Evolutionary conservation across 2,329 filamentous ascomycete genomes (phyloP), one percentile per base, ranked within the genome.

Genomic region (Trichoderma koningiopsis): DNA sequence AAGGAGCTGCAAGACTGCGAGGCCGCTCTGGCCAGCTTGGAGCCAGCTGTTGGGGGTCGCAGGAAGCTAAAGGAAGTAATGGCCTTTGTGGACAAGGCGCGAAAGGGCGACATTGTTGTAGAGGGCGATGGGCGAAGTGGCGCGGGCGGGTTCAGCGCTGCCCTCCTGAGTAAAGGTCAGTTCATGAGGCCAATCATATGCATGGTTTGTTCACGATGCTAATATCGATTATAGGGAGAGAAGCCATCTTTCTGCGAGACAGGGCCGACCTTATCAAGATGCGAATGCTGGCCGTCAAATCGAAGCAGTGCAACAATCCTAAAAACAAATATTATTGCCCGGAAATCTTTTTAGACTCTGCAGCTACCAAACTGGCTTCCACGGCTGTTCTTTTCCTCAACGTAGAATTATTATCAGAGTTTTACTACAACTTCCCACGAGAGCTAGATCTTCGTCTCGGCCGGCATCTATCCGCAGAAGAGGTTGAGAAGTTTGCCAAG

Each of bases 371-470:
- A 81, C 87, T 99, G 60, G 96, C 95, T 3, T 91, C 93, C 1
- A 99, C 96, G 0, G 95, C 96, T 2, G 96, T 99, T 10, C 88
- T 99, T 0, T 99, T 99, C 85, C 87, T 99, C 35, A 97, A 99
- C 76, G 96, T 98, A 13, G 96, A 99, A 82, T 87, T 99, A 24
- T 87, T 99, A 22, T 95, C 92, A 2, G 97, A 99, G 77, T 99
- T 98, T 79, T 97, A 97, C 83, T 97, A 97, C 82, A 94, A 96
- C 77, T 99, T 99, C 80, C 96, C 96, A 0, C 88, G 96, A 49
- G 94, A 97, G 78, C 87, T 99, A 14, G 96, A 99, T 79, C 83
- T 91, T 70, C 89, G 94, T 40, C 89, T 99, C 13, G 93, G 95
- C 57, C 89, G 93, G 31, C 91, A 93, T 74, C 85, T 97, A 71